phyloP scores from a whole-genome alignment of 2,329 filamentous ascomycete genomes.

The Colletotrichum sp. region DNA sequence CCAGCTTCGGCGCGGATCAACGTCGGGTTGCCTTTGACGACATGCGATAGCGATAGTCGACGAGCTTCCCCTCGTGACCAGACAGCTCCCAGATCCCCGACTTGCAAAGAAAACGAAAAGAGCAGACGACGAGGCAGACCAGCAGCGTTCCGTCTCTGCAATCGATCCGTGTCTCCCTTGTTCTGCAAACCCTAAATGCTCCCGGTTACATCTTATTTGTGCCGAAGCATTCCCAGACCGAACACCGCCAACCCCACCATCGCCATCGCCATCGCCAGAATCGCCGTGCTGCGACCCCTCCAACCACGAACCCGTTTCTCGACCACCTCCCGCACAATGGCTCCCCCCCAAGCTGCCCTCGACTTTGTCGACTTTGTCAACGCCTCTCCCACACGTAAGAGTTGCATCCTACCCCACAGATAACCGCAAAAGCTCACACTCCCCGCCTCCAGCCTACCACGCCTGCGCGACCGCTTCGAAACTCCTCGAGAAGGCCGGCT shows the following conservation, averaged over 20 bases:
- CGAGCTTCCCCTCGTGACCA: slow-evolving; percentile 3
- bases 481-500: slow-evolving; percentile 82
- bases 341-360: slow-evolving; percentile 64
- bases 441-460: slow-evolving; percentile 76
- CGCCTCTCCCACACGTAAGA: slow-evolving; percentile 87
- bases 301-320: slow-evolving; percentile 25
- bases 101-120: neutral
- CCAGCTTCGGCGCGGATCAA: slow-evolving; percentile 22
- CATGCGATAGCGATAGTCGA: slow-evolving; percentile 14
- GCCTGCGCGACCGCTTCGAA: slow-evolving; percentile 81
- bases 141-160: neutral
- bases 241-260: slow-evolving; percentile 4
- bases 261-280: slow-evolving; percentile 6
- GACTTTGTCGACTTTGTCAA: slow-evolving; percentile 96
- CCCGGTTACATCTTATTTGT: slow-evolving; percentile 5
- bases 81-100: neutral
- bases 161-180: neutral
- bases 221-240: slow-evolving; percentile 4
- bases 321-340: slow-evolving; percentile 48
- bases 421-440: neutral
- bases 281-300: slow-evolving; percentile 4
- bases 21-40: slow-evolving; percentile 19
- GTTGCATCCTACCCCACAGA: slow-evolving; percentile 23
- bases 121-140: neutral
- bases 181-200: slow-evolving; percentile 7